Percentiles rank a stretch among this genome's conserved stretches.
Conservation (phyloP, 495 filamentous ascomycete genomes). For the Hypoxylon fuscum region DNA sequence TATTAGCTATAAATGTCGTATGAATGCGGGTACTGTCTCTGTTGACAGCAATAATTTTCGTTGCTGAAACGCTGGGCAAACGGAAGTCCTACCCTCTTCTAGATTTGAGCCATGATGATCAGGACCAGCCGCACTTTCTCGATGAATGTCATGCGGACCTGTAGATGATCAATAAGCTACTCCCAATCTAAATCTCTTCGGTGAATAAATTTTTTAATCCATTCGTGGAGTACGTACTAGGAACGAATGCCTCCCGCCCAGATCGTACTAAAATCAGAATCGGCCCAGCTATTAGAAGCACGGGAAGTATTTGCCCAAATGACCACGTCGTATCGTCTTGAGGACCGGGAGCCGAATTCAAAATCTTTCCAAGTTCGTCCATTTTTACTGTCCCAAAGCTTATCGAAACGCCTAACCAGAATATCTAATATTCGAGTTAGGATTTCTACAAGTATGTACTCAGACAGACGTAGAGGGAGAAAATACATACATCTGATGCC, state of each 20-base stretch:
- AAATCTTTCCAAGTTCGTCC: neutral
- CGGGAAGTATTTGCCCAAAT: slow-evolving; percentile 14
- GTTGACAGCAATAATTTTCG: too few species aligned
- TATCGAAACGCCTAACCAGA: slow-evolving; percentile 3
- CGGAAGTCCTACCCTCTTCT: slow-evolving; percentile 2
- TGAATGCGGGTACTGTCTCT: neutral
- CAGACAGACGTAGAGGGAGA: neutral
- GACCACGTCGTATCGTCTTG: slow-evolving; percentile 4
- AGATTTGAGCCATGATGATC: neutral
- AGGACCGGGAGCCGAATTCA: neutral
- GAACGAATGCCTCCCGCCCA: slow-evolving; percentile 6
- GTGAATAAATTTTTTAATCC: neutral
- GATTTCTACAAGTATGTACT: neutral
- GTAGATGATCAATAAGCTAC: neutral
- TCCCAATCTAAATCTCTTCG: neutral
- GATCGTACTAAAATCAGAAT: slow-evolving; percentile 9
- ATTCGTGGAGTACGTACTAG: too few species aligned
- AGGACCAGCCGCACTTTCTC: neutral
- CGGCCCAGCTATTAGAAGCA: slow-evolving; percentile 9
- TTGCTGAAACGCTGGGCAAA: too few species aligned
- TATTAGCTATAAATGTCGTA: neutral
- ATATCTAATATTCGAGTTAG: neutral
- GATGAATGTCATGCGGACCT: neutral
- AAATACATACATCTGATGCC: slow-evolving; percentile 13
- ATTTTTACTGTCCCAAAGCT: slow-evolving; percentile 5